phyloP scores from a whole-genome alignment of 2,329 filamentous ascomycete species.

The Didymosphaeria variabile region DNA sequence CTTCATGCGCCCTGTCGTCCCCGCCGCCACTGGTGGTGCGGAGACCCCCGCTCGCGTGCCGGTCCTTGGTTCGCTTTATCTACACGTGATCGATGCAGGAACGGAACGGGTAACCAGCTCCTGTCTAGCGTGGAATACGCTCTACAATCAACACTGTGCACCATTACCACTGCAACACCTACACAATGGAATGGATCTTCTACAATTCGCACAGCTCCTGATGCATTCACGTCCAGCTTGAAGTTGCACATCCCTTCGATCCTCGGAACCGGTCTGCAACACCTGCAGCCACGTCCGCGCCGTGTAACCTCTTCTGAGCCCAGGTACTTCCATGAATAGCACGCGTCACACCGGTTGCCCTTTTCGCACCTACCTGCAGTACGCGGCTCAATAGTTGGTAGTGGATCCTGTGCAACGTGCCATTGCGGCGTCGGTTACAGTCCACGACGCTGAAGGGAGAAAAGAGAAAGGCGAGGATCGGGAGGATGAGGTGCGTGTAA shows the following conservation, averaged over 20 bases:
- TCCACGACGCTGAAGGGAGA: not conserved
- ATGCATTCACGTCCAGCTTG: not conserved
- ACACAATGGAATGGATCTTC: not conserved
- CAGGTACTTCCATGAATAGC: not conserved
- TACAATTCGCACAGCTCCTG: not conserved
- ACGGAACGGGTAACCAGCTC: not conserved
- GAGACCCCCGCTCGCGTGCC: not conserved
- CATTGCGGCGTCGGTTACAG: slow-evolving; percentile 3
- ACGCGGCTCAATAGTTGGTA: not conserved
- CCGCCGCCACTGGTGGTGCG: not conserved
- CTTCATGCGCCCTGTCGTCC: not conserved
- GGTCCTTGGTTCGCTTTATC: not conserved
- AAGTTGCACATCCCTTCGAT: not conserved
- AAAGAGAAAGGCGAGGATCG: not conserved
- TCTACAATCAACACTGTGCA: not conserved
- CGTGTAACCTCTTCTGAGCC: not conserved
- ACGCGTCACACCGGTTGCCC: not conserved
- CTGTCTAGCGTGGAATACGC: not conserved
- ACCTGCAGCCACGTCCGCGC: not conserved
- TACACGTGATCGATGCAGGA: not conserved
- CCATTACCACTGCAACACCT: no score
- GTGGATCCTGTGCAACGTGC: slow-evolving; percentile 1
- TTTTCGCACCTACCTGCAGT: not conserved
- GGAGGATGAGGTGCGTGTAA: not conserved
- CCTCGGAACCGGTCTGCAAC: not conserved